Evolutionary conservation across 2,329 filamentous ascomycete species (phyloP).

Genomic region (Bipolaris cookei): DNA sequence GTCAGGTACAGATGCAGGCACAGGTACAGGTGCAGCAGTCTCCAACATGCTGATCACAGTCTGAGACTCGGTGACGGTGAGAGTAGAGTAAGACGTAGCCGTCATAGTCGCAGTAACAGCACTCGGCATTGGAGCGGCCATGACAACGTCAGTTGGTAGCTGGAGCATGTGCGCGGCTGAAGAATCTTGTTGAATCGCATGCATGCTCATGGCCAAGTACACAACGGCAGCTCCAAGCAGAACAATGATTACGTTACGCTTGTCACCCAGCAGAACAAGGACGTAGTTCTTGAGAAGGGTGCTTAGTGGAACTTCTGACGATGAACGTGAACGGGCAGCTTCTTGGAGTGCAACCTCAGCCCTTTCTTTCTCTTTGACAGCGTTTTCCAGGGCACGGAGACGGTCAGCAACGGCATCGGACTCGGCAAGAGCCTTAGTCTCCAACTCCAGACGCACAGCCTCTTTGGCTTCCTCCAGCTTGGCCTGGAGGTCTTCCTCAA

Average conservation of each 20-base stretch:
- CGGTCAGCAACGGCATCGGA: slow-evolving; percentile 38
- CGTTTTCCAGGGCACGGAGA: slow-evolving; percentile 38
- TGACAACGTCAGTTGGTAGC: slow-evolving; percentile 9
- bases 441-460: slow-evolving; percentile 40
- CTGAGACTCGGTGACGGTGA: slow-evolving; percentile 35
- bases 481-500: slow-evolving; percentile 35
- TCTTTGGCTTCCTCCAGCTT: slow-evolving; percentile 45
- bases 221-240: slow-evolving; percentile 54
- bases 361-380: slow-evolving; percentile 30
- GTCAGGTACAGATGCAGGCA: background rate
- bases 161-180: slow-evolving; percentile 12
- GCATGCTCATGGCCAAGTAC: slow-evolving; percentile 46
- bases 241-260: slow-evolving; percentile 59
- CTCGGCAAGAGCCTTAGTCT: slow-evolving; percentile 39
- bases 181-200: slow-evolving; percentile 15
- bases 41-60: slow-evolving; percentile 10
- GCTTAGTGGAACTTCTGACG: slow-evolving; percentile 57
- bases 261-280: slow-evolving; percentile 59
- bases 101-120: slow-evolving; percentile 33
- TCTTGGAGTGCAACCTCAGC: slow-evolving; percentile 7
- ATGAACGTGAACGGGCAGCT: slow-evolving; percentile 17
- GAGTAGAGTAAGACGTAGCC: slow-evolving; percentile 32
- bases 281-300: slow-evolving; percentile 62
- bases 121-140: slow-evolving; percentile 18
- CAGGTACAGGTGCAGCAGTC: slow-evolving; percentile 5